phyloP scores from a whole-genome alignment of 495 filamentous ascomycete species.

The Penicillium paxilli region DNA sequence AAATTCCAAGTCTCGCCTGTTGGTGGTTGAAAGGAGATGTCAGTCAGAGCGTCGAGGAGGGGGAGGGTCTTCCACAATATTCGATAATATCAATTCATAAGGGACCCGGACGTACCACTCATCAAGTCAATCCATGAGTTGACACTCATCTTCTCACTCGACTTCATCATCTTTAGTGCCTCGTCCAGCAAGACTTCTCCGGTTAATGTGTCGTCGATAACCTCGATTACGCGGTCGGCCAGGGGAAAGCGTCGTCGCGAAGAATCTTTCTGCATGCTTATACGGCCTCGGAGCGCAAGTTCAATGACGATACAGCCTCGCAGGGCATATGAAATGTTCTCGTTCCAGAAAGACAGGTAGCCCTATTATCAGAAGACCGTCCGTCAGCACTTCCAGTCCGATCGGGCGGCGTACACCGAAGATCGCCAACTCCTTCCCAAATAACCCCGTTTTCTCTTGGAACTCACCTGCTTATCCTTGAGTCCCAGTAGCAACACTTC shows the following conservation, averaged over 20 bases:
- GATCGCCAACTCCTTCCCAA: background rate
- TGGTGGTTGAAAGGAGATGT: slow-evolving; percentile 18
- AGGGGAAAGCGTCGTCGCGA: slow-evolving; percentile 89
- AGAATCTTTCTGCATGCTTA: slow-evolving; percentile 98
- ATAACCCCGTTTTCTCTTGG: slow-evolving; percentile 1
- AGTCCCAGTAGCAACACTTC: slow-evolving; percentile 91
- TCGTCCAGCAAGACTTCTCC: slow-evolving; percentile 96
- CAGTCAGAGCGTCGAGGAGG: slow-evolving; percentile 10
- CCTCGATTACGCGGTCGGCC: slow-evolving; percentile 90
- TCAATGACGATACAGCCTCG: slow-evolving; percentile 98
- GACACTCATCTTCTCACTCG: slow-evolving; percentile 99
- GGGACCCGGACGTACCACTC: slow-evolving; percentile 67
- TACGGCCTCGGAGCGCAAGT: slow-evolving; percentile 89
- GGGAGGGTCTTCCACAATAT: background rate
- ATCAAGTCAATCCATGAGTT: slow-evolving; percentile 97
- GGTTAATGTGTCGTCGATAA: slow-evolving; percentile 94
- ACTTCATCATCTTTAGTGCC: slow-evolving; percentile 99
- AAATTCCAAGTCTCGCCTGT: slow-evolving; percentile 98
- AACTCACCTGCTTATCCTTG: slow-evolving; percentile 95
- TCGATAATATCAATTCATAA: background rate
- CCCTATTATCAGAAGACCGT: slow-evolving; percentile 54
- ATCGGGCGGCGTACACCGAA: background rate
- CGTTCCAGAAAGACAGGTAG: slow-evolving; percentile 99
- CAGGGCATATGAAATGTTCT: slow-evolving; percentile 97
- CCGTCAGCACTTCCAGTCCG: slow-evolving; percentile 21